Evolutionary conservation across 2,329 filamentous ascomycete genomes (phyloP).

Genomic region (Fusarium tjaetaba): DNA sequence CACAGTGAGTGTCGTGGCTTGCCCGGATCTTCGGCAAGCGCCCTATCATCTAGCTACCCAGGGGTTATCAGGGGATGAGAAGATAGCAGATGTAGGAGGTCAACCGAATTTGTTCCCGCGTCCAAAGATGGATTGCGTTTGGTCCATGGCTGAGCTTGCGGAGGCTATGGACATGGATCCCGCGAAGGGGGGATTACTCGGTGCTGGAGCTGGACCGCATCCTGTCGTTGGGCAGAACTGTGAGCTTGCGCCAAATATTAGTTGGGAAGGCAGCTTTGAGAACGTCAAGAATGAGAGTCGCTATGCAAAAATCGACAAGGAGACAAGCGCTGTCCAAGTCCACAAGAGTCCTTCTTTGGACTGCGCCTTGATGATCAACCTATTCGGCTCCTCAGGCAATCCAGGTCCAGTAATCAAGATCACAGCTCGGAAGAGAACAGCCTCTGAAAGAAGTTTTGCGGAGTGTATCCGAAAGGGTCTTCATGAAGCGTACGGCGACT

Average conservation of each 20-base stretch:
- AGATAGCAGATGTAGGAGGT: background rate
- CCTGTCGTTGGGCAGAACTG: background rate
- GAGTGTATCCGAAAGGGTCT: background rate
- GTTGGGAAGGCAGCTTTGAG: background rate
- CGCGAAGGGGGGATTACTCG: background rate
- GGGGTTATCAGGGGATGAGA: background rate
- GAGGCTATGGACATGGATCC: background rate
- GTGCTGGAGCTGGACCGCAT: background rate
- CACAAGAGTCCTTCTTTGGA: slow-evolving; percentile 43
- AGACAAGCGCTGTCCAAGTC: slow-evolving; percentile 34
- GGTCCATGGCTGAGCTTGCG: slow-evolving; percentile 29
- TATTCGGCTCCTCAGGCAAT: slow-evolving; percentile 51
- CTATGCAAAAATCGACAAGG: slow-evolving; percentile 40
- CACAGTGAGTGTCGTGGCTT: background rate
- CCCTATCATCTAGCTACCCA: background rate
- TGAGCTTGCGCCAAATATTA: background rate
- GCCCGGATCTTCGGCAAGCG: background rate
- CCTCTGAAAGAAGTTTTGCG: background rate
- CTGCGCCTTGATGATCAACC: slow-evolving; percentile 54
- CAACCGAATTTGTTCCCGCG: background rate
- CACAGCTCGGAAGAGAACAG: slow-evolving; percentile 36
- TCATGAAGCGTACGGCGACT: background rate
- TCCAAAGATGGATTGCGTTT: background rate
- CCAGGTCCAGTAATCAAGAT: slow-evolving; percentile 49
- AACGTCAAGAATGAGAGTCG: background rate